phyloP scores from a whole-genome alignment of 768 basidiomycete species.

The Tremella mesenterica region DNA sequence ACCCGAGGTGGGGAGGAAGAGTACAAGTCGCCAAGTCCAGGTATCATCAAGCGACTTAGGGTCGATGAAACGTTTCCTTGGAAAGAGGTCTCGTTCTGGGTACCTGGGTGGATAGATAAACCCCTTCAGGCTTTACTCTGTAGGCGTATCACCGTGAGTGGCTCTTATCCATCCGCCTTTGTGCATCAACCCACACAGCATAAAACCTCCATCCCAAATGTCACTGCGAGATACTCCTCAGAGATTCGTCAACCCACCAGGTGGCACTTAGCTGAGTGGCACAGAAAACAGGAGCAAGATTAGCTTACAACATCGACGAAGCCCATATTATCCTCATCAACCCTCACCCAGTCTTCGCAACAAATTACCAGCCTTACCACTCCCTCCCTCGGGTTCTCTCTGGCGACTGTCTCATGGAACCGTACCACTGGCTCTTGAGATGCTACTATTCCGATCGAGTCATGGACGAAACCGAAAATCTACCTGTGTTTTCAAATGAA shows the following conservation, averaged over 20 bases:
- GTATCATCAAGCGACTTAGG: not conserved
- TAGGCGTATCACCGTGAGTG: not conserved
- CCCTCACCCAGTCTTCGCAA: not conserved
- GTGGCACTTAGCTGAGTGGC: not conserved
- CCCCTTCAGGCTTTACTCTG: not conserved
- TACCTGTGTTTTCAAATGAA: not conserved
- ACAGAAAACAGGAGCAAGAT: not conserved
- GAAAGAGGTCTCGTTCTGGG: not conserved
- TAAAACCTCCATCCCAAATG: too few relatives aligned
- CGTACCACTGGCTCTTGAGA: not conserved
- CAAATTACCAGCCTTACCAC: not conserved
- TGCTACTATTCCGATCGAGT: not conserved
- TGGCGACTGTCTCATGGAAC: not conserved
- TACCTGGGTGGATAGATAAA: not conserved
- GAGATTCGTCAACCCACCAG: not conserved
- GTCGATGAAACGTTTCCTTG: not conserved
- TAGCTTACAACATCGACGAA: constrained; percentile 1
- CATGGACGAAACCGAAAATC: not conserved
- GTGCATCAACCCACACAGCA: too few relatives aligned
- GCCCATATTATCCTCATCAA: not conserved
- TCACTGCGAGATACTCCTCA: too few relatives aligned
- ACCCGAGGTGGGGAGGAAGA: too few relatives aligned
- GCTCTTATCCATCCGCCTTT: too few relatives aligned
- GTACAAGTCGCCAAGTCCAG: not conserved
- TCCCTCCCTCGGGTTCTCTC: not conserved